Evolutionary conservation across 257 asterid genomes (phyloP).

Genomic region (Solanum appendiculatum): DNA sequence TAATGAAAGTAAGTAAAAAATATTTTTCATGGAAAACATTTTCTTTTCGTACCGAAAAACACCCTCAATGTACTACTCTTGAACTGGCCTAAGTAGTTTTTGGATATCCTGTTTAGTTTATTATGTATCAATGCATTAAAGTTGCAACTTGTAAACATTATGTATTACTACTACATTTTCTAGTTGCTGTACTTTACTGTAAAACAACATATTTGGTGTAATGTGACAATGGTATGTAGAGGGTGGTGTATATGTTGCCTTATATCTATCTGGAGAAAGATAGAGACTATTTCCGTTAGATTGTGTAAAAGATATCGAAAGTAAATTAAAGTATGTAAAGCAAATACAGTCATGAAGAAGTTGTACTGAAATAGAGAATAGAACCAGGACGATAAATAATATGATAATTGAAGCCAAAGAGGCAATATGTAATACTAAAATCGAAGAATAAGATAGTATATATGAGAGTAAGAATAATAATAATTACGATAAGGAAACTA

Average conservation of each 20-base stretch:
- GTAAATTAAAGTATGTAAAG: background rate
- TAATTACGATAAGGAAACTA: background rate
- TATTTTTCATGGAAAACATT: too few relatives aligned
- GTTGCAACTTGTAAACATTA: background rate
- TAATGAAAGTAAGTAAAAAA: background rate
- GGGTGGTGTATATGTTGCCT: background rate
- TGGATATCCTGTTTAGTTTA: background rate
- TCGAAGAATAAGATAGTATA: background rate
- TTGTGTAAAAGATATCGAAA: background rate
- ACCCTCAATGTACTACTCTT: background rate
- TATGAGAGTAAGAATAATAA: background rate
- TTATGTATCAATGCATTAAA: background rate
- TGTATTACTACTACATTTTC: background rate
- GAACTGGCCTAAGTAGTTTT: background rate
- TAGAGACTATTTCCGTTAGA: background rate
- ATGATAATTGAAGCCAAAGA: background rate
- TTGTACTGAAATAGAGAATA: too few relatives aligned
- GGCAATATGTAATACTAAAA: background rate
- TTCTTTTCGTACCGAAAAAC: background rate
- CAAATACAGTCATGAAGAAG: background rate
- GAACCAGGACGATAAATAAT: background rate
- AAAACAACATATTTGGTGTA: background rate
- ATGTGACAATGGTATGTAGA: background rate
- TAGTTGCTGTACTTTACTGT: background rate
- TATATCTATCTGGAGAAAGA: background rate